These are phyloP conservation scores for Mycena metata DNA, from an alignment of 768 basidiomycete species.

Conservation along the genomic window DNA sequence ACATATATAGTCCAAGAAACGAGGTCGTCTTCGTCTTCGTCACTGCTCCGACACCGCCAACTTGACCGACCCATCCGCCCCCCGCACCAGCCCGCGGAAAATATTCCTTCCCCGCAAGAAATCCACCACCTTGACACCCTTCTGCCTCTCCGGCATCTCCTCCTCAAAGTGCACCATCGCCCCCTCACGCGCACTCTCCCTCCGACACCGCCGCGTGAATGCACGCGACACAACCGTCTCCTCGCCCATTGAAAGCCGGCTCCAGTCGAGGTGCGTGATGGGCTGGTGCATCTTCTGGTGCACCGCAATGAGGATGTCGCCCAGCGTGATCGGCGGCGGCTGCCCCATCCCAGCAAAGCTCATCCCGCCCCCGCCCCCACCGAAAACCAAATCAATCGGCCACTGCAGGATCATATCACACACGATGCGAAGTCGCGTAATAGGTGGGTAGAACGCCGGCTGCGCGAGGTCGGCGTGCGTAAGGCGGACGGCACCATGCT, in stretches of 20 bases:
- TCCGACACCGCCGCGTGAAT: conserved; percentile 55
- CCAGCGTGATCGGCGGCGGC: conserved; percentile 63
- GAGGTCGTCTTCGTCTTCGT: not conserved
- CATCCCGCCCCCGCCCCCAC: conserved; percentile 28
- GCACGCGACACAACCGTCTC: conserved; percentile 52
- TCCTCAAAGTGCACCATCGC: conserved; percentile 6
- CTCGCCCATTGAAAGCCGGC: conserved; percentile 45
- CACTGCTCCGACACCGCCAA: conserved; percentile 41
- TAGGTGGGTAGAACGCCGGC: conserved; percentile 68
- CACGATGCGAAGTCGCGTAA: conserved; percentile 67
- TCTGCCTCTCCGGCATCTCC: conserved; percentile 55
- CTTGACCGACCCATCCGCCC: conserved; percentile 54
- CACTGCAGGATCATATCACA: conserved; percentile 72
- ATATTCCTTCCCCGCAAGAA: conserved; percentile 62
- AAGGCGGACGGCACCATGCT: conserved; percentile 55
- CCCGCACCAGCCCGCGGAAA: conserved; percentile 64
- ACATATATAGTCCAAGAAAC: conserved; percentile 5
- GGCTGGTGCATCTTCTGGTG: conserved; percentile 61
- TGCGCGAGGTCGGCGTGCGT: conserved; percentile 61
- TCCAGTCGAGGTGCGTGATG: conserved; percentile 59
- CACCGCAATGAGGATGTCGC: conserved; percentile 69
- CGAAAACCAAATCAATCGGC: conserved; percentile 68
- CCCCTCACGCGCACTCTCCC: conserved; percentile 35
- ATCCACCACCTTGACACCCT: conserved; percentile 74
- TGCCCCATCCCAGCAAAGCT: conserved; percentile 36